phyloP scores from a whole-genome alignment of 2,329 filamentous ascomycete species.

The Fusarium heterosporum region DNA sequence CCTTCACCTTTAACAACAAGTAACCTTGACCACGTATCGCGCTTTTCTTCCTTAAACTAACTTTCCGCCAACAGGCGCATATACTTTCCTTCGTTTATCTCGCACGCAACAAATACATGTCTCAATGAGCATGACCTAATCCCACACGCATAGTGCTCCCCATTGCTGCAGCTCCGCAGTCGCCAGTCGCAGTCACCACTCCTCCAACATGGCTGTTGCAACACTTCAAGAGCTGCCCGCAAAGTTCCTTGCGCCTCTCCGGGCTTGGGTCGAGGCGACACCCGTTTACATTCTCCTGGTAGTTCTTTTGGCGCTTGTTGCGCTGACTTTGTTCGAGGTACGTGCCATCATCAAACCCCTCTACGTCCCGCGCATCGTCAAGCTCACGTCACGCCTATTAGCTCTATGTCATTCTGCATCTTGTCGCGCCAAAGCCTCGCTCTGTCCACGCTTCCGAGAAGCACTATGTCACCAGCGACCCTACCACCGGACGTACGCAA shows the following conservation, averaged over 20 bases:
- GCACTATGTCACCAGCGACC: constrained; percentile 80
- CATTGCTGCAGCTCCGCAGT: constrained; percentile 21
- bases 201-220: constrained; percentile 29
- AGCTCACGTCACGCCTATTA: constrained; percentile 37
- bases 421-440: constrained; percentile 85
- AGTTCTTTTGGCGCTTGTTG: constrained; percentile 50
- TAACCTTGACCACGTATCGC: constrained; percentile 20
- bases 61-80: constrained; percentile 15
- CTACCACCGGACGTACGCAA: constrained; percentile 58
- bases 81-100: background rate
- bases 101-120: background rate
- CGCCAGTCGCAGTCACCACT: constrained; percentile 14
- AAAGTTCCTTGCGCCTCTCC: constrained; percentile 52
- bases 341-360: constrained; percentile 11
- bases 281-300: constrained; percentile 56
- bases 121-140: constrained; percentile 16
- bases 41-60: constrained; percentile 1
- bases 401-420: constrained; percentile 74
- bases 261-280: constrained; percentile 52
- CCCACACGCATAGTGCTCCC: background rate
- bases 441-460: constrained; percentile 81
- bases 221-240: constrained; percentile 50
- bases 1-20: constrained; percentile 21
- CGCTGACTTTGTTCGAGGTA: constrained; percentile 56
- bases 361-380: constrained; percentile 5